phyloP scores from a whole-genome alignment of 2,329 filamentous ascomycete genomes.

The Mycosphaerella arachidis region DNA sequence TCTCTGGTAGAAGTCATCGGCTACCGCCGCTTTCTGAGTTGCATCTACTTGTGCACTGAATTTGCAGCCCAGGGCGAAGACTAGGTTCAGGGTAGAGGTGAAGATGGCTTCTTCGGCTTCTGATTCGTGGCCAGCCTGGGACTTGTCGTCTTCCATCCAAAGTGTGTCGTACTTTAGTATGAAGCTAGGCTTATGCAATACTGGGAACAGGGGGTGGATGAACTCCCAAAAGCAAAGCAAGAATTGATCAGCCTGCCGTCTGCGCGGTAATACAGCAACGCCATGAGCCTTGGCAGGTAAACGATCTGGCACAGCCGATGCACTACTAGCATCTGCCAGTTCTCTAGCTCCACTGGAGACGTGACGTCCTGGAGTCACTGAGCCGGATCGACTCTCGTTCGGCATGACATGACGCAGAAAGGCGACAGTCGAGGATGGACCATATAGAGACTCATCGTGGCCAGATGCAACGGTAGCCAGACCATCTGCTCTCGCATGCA shows the following conservation, averaged over 20 bases:
- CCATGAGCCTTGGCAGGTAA: slow-evolving; percentile 13
- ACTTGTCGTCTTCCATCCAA: slow-evolving; percentile 16
- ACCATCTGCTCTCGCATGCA: slow-evolving; percentile 16
- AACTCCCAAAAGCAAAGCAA: slow-evolving; percentile 27
- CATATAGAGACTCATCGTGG: slow-evolving; percentile 20
- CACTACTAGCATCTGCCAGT: slow-evolving; percentile 8
- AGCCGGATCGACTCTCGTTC: slow-evolving; percentile 13
- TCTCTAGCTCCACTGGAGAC: background rate
- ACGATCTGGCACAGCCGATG: slow-evolving; percentile 15
- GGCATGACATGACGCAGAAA: slow-evolving; percentile 24
- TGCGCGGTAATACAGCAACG: slow-evolving; percentile 21
- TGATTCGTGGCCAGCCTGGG: slow-evolving; percentile 6
- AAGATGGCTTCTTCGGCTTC: slow-evolving; percentile 26
- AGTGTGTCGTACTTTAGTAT: slow-evolving; percentile 20
- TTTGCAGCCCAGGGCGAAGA: slow-evolving; percentile 25
- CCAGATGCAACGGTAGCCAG: slow-evolving; percentile 21
- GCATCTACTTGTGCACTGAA: slow-evolving; percentile 22
- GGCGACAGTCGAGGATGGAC: slow-evolving; percentile 25
- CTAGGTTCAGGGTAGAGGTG: slow-evolving; percentile 24
- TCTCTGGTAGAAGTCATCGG: slow-evolving; percentile 27
- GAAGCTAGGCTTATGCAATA: slow-evolving; percentile 25
- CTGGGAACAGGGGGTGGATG: slow-evolving; percentile 26
- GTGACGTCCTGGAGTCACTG: slow-evolving; percentile 10
- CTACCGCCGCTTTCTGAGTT: slow-evolving; percentile 21
- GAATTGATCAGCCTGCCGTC: slow-evolving; percentile 26